Percentiles rank a stretch among this genome's conserved stretches.
phyloP scores from a whole-genome alignment of 441 rosid species.

The Biscutella laevigata region DNA sequence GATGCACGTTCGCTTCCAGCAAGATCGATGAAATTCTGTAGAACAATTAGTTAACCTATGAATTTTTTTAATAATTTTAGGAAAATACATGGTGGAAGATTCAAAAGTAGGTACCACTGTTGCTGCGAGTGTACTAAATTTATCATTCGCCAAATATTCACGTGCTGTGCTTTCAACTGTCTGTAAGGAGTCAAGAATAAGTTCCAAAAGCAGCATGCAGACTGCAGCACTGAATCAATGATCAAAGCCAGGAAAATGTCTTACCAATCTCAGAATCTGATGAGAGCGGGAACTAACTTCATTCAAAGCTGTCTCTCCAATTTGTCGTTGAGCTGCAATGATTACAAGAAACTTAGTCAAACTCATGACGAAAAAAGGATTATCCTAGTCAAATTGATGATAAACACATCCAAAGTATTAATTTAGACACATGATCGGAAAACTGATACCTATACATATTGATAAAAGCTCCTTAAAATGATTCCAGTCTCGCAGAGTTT shows the following conservation, averaged over 20 bases:
- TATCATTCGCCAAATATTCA: conserved; percentile 52
- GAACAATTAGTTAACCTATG: conserved; percentile 14
- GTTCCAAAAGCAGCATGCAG: conserved; percentile 1
- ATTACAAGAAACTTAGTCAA: conserved; percentile 1
- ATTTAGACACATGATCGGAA: neutral
- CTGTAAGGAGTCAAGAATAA: conserved; percentile 34
- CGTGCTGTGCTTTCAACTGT: conserved; percentile 75
- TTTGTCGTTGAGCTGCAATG: conserved; percentile 82
- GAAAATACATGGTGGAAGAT: neutral
- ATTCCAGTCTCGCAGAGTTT: conserved; percentile 57
- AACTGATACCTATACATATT: conserved; percentile 57
- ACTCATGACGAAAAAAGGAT: conserved; percentile 1
- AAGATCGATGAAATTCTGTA: conserved; percentile 66
- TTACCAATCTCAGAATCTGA: conserved; percentile 90
- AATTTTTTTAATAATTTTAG: neutral
- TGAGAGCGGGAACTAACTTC: conserved; percentile 95
- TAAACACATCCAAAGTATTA: conserved; percentile 5
- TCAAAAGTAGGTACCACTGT: conserved; percentile 49
- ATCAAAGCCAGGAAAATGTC: conserved; percentile 18
- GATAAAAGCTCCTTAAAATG: conserved; percentile 73
- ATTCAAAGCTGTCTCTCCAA: conserved; percentile 87
- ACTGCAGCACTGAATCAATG: conserved; percentile 7
- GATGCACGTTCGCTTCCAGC: conserved; percentile 84
- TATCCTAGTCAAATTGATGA: neutral
- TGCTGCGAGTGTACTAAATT: conserved; percentile 69